Percentiles rank a stretch among this genome's conserved stretches.
phyloP scores from a whole-genome alignment of 2,329 filamentous ascomycete species.

The Colletotrichum euphorbiae region DNA sequence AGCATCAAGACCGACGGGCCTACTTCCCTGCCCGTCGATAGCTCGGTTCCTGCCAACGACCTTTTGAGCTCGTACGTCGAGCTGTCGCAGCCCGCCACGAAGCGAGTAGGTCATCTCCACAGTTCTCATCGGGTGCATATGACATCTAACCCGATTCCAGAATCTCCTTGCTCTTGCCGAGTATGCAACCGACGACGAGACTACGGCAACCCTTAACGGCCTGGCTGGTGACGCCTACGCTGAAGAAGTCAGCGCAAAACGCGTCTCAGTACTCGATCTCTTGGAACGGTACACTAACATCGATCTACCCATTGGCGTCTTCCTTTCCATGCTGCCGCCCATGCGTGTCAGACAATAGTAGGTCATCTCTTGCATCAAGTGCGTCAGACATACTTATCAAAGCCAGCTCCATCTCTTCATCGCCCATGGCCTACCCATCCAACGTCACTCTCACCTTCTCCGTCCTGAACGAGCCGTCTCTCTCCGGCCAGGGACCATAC shows the following conservation, averaged over 20 bases:
- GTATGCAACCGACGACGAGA: conserved; percentile 49
- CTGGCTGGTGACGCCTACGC: conserved; percentile 54
- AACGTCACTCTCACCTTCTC: conserved; percentile 72
- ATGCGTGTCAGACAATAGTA: conserved; percentile 60
- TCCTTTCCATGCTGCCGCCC: conserved; percentile 72
- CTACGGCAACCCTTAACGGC: conserved; percentile 48
- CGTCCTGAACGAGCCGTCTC: conserved; percentile 65
- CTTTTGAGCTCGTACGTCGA: conserved; percentile 79
- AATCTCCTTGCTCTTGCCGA: conserved; percentile 44
- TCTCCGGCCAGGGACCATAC: conserved; percentile 61
- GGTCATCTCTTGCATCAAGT: background rate
- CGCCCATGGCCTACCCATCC: conserved; percentile 67
- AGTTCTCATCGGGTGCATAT: accelerated
- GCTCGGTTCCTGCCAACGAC: conserved; percentile 70
- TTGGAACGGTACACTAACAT: conserved; percentile 67
- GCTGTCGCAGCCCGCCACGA: conserved; percentile 77
- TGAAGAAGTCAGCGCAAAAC: conserved; percentile 58
- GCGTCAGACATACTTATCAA: background rate
- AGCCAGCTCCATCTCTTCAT: conserved; percentile 73
- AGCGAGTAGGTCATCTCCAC: conserved; percentile 57
- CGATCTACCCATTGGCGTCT: conserved; percentile 68
- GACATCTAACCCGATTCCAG: conserved; percentile 47
- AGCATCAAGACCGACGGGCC: conserved; percentile 66
- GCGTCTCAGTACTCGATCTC: conserved; percentile 69
- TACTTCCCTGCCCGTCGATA: conserved; percentile 65